These are phyloP conservation scores for Penicillium diatomitis DNA, from an alignment of 495 filamentous ascomycete species.

Conservation along the genomic window DNA sequence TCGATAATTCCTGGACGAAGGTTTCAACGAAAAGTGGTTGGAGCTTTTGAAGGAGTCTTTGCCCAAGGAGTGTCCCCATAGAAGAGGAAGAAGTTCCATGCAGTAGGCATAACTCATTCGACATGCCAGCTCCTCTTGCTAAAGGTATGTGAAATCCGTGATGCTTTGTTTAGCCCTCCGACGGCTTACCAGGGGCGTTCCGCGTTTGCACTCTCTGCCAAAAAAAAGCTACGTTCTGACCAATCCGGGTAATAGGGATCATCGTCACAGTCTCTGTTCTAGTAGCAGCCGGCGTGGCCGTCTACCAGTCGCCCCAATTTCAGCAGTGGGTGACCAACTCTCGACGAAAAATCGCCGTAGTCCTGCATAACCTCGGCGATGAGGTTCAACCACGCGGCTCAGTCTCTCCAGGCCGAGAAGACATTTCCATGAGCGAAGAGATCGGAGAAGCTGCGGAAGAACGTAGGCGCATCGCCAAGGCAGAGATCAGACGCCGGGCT, in stretches of 20 bases:
- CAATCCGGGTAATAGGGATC: conserved; percentile 46
- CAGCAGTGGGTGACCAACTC: conserved; percentile 66
- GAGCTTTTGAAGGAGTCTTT: no score
- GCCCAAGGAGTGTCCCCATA: background rate
- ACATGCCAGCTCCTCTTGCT: conserved; percentile 44
- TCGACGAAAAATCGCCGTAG: conserved; percentile 68
- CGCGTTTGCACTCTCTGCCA: no score
- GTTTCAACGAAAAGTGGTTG: no score
- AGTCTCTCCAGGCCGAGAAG: conserved; percentile 19
- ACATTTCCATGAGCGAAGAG: conserved; percentile 48
- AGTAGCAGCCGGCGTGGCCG: conserved; percentile 71
- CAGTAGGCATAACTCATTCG: conserved; percentile 1
- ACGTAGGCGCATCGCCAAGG: conserved; percentile 55
- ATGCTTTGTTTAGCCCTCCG: no score
- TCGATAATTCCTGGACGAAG: background rate
- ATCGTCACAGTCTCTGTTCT: conserved; percentile 68
- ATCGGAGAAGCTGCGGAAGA: conserved; percentile 58
- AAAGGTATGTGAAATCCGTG: conserved; percentile 28
- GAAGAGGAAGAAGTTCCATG: background rate
- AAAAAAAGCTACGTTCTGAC: no score
- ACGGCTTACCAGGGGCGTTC: no score
- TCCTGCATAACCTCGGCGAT: conserved; percentile 69
- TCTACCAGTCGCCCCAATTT: conserved; percentile 78
- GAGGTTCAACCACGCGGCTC: conserved; percentile 52
- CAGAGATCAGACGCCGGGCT: conserved; percentile 63